phyloP scores from a whole-genome alignment of 75 land plant species.

The Cunninghamia lanceolata region DNA sequence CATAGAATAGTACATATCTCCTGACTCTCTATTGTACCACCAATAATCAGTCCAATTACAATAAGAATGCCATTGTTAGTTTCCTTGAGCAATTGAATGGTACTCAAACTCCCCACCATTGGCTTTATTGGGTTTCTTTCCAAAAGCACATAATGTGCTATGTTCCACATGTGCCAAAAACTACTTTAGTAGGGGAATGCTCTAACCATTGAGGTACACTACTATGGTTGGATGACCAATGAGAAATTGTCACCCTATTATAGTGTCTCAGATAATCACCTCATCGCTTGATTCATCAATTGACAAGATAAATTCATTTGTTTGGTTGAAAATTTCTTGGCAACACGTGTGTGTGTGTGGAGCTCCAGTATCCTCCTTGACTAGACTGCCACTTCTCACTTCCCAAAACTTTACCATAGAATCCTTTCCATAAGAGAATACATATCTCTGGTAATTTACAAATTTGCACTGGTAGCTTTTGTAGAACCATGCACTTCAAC shows the following conservation, averaged over 20 bases:
- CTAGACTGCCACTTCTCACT: too few relatives aligned
- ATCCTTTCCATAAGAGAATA: too few relatives aligned
- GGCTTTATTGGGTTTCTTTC: constrained; percentile 37
- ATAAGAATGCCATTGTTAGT: too few relatives aligned
- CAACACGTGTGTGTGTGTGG: not conserved
- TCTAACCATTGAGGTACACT: constrained; percentile 84
- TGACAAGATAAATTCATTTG: constrained; percentile 75
- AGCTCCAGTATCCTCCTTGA: too few relatives aligned
- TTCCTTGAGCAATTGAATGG: too few relatives aligned
- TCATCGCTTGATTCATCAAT: constrained; percentile 77
- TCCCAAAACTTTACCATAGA: too few relatives aligned
- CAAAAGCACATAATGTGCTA: constrained; percentile 78
- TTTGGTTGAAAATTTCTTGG: constrained; percentile 81
- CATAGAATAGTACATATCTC: too few relatives aligned
- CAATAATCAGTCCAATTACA: too few relatives aligned
- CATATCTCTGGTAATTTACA: constrained; percentile 62
- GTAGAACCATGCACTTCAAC: constrained; percentile 69
- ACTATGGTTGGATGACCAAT: constrained; percentile 71
- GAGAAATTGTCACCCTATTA: constrained; percentile 60
- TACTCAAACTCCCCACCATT: too few relatives aligned
- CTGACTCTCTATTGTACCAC: too few relatives aligned
- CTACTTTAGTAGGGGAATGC: constrained; percentile 70
- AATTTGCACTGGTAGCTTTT: constrained; percentile 83
- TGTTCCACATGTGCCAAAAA: constrained; percentile 72
- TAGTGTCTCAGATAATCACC: constrained; percentile 84